Base-by-base conservation (phyloP, 208 protist genomes). In the Crithidia bombi region DNA sequence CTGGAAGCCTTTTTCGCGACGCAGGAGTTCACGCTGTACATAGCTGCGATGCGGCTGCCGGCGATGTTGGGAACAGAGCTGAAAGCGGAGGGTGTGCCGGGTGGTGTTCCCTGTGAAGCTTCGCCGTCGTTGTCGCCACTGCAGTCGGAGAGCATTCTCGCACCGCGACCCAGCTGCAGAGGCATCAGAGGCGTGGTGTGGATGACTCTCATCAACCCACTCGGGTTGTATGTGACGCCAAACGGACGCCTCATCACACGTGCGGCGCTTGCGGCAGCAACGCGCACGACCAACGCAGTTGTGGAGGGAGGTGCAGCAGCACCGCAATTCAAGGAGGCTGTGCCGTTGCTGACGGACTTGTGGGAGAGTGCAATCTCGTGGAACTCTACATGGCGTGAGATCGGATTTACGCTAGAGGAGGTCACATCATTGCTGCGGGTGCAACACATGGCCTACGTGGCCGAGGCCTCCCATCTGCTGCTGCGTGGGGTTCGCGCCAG, bases 181-280 rank as follows among this genome's bases (percentile, higher is more conserved):
- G 3, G 46, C 21, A 28, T 47, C 32, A 6, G 5, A 32, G 52
- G 17, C 5, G 52, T 3, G 7, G 25, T 25, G 26, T 65, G 58
- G 58, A 50, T 47, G 25, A 17, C 43, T 6, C 58, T 41, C 58
- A 65, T 19, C n/a, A 65, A 52, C 43, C 58, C 58, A 7, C 43
- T 41, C 5, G 58, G 11, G 28, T 28, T 65, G 26, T 41, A 43
- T 32, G 2, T 65, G 5, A 32, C 32, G 5, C 41, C 39, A 11
- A 23, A 5, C 11, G 43, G 43, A 3, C 43, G 58, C 4, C 19
- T 65, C 1, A 54, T 26, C 25, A 54, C 58, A 17, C 12, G 17
- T 1, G 23, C 44, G 5, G 58, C 58, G 5, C 23, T 38, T 1
- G 23, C 56, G 10, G 10, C 7, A 43, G 14, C 38, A 14, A 14